phyloP scores from a whole-genome alignment of 345 rosid genomes.

The Odontarrhena argentea region DNA sequence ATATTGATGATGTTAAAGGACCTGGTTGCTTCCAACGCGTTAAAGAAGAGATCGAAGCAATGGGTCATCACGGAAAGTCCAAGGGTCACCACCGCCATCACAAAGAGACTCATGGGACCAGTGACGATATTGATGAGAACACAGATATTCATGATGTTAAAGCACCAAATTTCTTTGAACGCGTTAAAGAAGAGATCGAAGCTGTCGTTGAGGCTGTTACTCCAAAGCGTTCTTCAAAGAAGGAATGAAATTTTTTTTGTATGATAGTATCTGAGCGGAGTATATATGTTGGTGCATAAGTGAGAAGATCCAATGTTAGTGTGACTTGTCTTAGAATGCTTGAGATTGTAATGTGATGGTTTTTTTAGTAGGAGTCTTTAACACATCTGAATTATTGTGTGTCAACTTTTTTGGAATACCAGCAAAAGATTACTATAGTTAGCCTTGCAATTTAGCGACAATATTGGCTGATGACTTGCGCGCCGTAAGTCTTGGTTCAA shows the following conservation, averaged over 20 bases:
- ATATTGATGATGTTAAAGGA: slow-evolving; percentile 46
- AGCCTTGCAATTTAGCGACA: neutral
- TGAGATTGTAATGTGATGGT: neutral
- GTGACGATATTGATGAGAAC: slow-evolving; percentile 47
- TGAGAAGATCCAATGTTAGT: neutral
- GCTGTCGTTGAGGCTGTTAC: slow-evolving; percentile 48
- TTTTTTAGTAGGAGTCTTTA: slow-evolving; percentile 2
- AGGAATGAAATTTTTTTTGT: slow-evolving; percentile 20
- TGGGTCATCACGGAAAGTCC: slow-evolving; percentile 38
- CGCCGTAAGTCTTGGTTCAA: slow-evolving; percentile 6
- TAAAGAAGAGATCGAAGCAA: slow-evolving; percentile 54
- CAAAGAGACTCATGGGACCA: slow-evolving; percentile 54
- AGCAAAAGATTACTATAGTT: neutral
- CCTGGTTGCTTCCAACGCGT: slow-evolving; percentile 50
- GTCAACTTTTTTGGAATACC: neutral
- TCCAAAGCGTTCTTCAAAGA: slow-evolving; percentile 42
- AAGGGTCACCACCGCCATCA: slow-evolving; percentile 48
- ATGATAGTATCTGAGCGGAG: neutral
- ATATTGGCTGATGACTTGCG: neutral
- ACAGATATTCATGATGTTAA: slow-evolving; percentile 46
- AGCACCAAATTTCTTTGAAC: slow-evolving; percentile 49
- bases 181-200: slow-evolving; percentile 60
- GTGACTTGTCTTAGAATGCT: neutral
- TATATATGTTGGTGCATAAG: slow-evolving; percentile 8
- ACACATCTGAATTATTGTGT: neutral